A percentile compares a stretch with the other conserved stretches of the same genome.
Evolutionary conservation across 2,329 filamentous ascomycete species (phyloP).

Genomic region (Coniochaeta sp.): DNA sequence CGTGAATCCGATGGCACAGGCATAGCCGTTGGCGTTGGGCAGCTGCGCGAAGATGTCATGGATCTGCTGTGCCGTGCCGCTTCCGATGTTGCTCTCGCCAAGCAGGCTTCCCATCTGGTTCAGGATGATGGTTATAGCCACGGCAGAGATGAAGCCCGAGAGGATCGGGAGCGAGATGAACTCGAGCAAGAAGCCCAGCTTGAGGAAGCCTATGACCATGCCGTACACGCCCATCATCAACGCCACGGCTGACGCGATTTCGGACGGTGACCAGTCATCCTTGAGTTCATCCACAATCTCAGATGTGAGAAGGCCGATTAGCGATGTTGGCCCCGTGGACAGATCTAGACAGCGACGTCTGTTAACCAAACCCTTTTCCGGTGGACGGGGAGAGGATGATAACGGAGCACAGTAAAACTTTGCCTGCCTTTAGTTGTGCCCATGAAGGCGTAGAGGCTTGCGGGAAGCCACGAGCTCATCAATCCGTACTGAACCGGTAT

Average conservation of each 20-base stretch:
- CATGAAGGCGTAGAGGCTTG: slow-evolving; percentile 50
- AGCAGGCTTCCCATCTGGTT: slow-evolving; percentile 58
- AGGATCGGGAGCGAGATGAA: slow-evolving; percentile 60
- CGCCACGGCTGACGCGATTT: slow-evolving; percentile 54
- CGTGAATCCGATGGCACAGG: slow-evolving; percentile 52
- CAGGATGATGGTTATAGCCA: slow-evolving; percentile 58
- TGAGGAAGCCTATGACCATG: slow-evolving; percentile 52
- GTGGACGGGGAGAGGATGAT: too few species aligned
- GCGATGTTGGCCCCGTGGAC: slow-evolving; percentile 56
- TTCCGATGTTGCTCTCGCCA: slow-evolving; percentile 42
- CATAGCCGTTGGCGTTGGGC: slow-evolving; percentile 48
- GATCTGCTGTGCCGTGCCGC: slow-evolving; percentile 49
- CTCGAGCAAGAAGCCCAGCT: slow-evolving; percentile 58
- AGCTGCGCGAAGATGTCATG: slow-evolving; percentile 51
- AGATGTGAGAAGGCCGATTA: slow-evolving; percentile 56
- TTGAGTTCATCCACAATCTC: slow-evolving; percentile 49
- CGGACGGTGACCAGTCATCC: slow-evolving; percentile 43
- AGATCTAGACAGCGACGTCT: slow-evolving; percentile 34
- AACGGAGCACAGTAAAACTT: too few species aligned
- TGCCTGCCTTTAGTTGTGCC: slow-evolving; percentile 52
- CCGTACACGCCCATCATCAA: slow-evolving; percentile 57
- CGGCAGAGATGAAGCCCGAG: slow-evolving; percentile 59
- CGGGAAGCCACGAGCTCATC: slow-evolving; percentile 53
- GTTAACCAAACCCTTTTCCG: too few species aligned
- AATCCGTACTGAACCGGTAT: slow-evolving; percentile 55